Conservation (phyloP, 768 basidiomycete species). For the Chalciporus pseudorubinellus region DNA sequence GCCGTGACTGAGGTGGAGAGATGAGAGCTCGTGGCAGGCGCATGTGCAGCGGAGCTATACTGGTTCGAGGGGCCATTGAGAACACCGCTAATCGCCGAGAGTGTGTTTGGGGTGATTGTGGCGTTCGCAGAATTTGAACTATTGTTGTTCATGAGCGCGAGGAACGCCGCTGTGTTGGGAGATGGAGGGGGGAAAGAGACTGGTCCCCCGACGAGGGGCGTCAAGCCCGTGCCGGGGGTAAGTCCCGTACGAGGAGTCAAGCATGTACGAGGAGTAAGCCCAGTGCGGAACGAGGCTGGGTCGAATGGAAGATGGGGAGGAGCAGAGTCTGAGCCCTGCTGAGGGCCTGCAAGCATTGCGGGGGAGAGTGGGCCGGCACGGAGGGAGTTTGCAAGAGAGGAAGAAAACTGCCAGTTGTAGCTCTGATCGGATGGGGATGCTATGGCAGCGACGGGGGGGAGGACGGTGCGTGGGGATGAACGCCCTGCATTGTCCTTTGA, state of each 20-base stretch:
- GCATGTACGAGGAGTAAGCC: slow-evolving; percentile 83
- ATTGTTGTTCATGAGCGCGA: slow-evolving; percentile 82
- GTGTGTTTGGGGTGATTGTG: slow-evolving; percentile 60
- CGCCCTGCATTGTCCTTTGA: slow-evolving; percentile 32
- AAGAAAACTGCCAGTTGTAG: slow-evolving; percentile 61
- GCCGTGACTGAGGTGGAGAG: slow-evolving; percentile 36
- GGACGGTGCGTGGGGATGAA: slow-evolving; percentile 60
- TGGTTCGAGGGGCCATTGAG: slow-evolving; percentile 43
- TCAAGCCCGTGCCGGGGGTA: slow-evolving; percentile 73
- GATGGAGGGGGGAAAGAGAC: slow-evolving; percentile 78
- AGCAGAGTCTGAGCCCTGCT: slow-evolving; percentile 42
- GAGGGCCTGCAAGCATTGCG: slow-evolving; percentile 92
- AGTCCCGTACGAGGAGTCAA: slow-evolving; percentile 84
- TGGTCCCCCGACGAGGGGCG: slow-evolving; percentile 74
- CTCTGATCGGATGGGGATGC: slow-evolving; percentile 52
- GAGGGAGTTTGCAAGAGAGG: slow-evolving; percentile 70
- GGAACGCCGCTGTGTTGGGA: slow-evolving; percentile 88
- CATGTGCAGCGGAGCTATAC: slow-evolving; percentile 30
- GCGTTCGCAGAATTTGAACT: slow-evolving; percentile 34
- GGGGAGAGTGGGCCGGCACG: slow-evolving; percentile 93
- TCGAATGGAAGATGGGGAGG: slow-evolving; percentile 54
- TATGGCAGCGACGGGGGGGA: slow-evolving; percentile 80
- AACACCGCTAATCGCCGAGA: slow-evolving; percentile 67
- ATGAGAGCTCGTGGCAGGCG: slow-evolving; percentile 34
- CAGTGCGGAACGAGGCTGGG: slow-evolving; percentile 72